These are phyloP conservation scores for Oxyria digyna DNA, from an alignment of 148 eudicot species.

Conservation along the genomic window DNA sequence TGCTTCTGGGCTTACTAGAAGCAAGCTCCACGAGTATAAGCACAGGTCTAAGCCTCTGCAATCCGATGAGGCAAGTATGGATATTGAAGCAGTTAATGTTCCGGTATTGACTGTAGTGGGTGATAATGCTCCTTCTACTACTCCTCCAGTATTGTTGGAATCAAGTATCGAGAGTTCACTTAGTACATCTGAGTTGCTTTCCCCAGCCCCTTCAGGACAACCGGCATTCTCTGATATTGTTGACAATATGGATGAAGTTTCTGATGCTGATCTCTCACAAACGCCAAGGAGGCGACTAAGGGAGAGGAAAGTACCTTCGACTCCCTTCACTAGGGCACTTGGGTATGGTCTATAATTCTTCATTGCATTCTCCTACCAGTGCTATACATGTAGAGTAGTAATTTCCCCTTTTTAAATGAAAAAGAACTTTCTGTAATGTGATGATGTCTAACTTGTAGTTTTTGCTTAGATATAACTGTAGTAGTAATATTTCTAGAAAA, in stretches of 20 bases:
- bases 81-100: constrained; percentile 7
- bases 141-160: background rate
- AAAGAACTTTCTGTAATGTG: background rate
- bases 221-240: background rate
- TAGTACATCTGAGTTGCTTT: background rate
- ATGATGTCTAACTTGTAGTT: background rate
- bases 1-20: constrained; percentile 67
- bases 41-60: background rate
- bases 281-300: constrained; percentile 42
- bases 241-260: constrained; percentile 1
- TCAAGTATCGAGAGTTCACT: background rate
- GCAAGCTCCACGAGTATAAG: constrained; percentile 23
- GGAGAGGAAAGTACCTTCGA: constrained; percentile 89
- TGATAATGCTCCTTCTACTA: background rate
- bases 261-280: background rate
- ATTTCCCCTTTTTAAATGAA: background rate
- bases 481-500: background rate
- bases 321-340: constrained; percentile 85
- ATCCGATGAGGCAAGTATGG: background rate
- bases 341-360: constrained; percentile 38
- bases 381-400: background rate
- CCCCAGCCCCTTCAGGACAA: constrained; percentile 5
- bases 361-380: background rate
- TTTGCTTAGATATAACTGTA: background rate
- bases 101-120: background rate